Base-by-base conservation (phyloP, 2,329 filamentous ascomycete genomes). In the Fusarium humuli region DNA sequence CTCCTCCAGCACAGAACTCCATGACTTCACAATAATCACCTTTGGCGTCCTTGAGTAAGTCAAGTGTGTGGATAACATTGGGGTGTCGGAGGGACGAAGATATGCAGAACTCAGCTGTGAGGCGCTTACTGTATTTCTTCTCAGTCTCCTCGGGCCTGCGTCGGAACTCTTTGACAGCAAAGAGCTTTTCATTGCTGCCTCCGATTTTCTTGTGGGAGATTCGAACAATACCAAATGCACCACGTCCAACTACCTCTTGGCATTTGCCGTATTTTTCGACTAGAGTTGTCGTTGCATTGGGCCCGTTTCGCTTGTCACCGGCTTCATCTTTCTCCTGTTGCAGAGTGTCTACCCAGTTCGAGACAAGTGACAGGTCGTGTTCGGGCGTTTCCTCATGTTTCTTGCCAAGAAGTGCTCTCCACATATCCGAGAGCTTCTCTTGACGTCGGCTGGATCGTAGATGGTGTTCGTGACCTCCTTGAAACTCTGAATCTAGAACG, bases 21-120 rank as follows among this genome's bases (percentile, higher is more conserved):
- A 99, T 99, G 55, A 99, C 96, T 80, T 99, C 96, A 81, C 96
- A 99, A 81, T 96, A 98, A 78, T 97, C 94, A 65, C 96, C 96
- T 82, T 98, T 98, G 75, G 95, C 90, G 77, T 99, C 96, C 81
- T 98, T 93, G 42, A 99, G 87, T 13, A 99, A 87, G 78, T 99
- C 96, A 56, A 99, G 88, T 1, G 96, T 99, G 80, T 98, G 96
- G 74, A 99, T 99, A 76, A 99, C 94, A 78, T 99, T 99, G 16
- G 96, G 95, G 78, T 99, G 96, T 69, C 94, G 93, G 67, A 99
- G 88, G 12, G 94, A 97, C 0, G 95, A 98, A 2, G 96, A 98
- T 74, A 99, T 98, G 82, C 96, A 98, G 80, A 99, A 99, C 78
- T 99, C 96, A 52, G 95, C 94, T 3, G 96, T 98, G 56, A 99